Conservation (phyloP, 331 rosid genomes). For the Pyracantha coccinea region DNA sequence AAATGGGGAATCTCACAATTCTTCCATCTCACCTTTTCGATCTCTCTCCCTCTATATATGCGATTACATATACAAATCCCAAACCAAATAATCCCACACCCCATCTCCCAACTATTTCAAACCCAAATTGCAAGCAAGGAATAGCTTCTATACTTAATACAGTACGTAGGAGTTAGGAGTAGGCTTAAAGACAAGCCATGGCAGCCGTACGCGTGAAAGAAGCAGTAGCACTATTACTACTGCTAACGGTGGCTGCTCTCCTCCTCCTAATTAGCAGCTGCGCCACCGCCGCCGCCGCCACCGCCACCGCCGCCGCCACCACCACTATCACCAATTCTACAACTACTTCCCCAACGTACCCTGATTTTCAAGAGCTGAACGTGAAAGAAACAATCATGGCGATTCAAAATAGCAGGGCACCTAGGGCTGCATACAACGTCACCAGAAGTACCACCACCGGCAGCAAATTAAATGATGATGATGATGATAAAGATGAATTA, state of each 20-base stretch:
- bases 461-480: not conserved
- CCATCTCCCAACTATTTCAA: not conserved
- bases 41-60: not conserved
- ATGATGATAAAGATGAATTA: not conserved
- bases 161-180: not conserved
- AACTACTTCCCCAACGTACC: not conserved
- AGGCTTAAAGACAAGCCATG: not conserved
- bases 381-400: slow-evolving; percentile 13
- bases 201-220: not conserved
- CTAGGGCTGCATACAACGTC: not conserved
- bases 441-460: not conserved
- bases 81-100: not conserved
- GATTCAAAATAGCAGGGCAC: not conserved
- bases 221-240: not conserved
- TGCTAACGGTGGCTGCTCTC: not conserved
- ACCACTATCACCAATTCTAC: not conserved
- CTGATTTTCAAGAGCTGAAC: slow-evolving; percentile 30
- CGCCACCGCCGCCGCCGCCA: too few species aligned
- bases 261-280: not conserved
- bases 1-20: not conserved
- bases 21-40: not conserved
- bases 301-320: not conserved
- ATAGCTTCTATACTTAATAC: not conserved
- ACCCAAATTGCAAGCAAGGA: not conserved
- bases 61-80: not conserved